Evolutionary conservation across 495 filamentous ascomycete genomes (phyloP).

Genomic region (Podospora comata): DNA sequence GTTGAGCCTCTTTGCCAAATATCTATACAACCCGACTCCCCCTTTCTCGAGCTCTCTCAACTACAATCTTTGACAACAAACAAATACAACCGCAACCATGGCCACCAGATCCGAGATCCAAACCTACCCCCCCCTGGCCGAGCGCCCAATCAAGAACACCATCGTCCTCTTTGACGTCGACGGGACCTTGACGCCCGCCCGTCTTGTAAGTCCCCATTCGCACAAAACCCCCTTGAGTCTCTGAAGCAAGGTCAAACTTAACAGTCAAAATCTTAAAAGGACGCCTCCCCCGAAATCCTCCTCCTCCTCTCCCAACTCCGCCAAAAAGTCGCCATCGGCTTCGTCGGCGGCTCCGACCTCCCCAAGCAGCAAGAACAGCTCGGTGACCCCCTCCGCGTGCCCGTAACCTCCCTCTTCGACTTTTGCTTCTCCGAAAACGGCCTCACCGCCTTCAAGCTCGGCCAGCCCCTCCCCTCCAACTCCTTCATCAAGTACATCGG

Average conservation of each 20-base stretch:
- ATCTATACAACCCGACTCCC: background rate
- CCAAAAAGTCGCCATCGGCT: constrained; percentile 87
- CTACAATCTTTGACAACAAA: background rate
- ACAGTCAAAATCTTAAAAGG: constrained; percentile 1
- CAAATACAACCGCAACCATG: constrained; percentile 31
- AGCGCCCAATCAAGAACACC: constrained; percentile 83
- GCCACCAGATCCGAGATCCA: constrained; percentile 12
- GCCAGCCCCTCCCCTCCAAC: constrained; percentile 64
- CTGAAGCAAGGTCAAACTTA: too few relatives aligned
- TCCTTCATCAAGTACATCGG: constrained; percentile 92
- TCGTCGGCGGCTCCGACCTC: constrained; percentile 82
- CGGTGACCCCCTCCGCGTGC: constrained; percentile 52
- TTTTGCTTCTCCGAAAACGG: constrained; percentile 97
- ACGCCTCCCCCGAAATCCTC: constrained; percentile 75
- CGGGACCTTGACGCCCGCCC: constrained; percentile 75
- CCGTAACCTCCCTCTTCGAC: constrained; percentile 82
- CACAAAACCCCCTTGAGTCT: too few relatives aligned
- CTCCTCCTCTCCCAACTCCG: constrained; percentile 72
- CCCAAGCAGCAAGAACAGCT: constrained; percentile 95
- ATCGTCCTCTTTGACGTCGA: constrained; percentile 94
- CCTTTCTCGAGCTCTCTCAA: background rate
- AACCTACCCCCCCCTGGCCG: constrained; percentile 66
- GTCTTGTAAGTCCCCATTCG: constrained; percentile 52
- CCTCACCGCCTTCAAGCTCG: constrained; percentile 81
- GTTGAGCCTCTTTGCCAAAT: background rate